These are phyloP conservation scores for Aspergillus arachidicola DNA, from an alignment of 2,329 filamentous ascomycete genomes.

Conservation along the genomic window DNA sequence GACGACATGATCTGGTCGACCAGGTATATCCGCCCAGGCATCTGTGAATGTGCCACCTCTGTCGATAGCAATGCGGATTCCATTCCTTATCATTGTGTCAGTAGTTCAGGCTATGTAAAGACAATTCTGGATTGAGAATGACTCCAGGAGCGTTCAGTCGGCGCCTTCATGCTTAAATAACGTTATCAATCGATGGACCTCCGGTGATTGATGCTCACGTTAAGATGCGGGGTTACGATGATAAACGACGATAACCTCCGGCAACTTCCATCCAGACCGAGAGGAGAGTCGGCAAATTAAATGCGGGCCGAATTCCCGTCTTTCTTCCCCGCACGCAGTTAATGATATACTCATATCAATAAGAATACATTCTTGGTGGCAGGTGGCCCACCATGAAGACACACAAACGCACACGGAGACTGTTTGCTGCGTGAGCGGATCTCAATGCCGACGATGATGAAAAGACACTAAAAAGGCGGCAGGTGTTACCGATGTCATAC, in stretches of 20 bases:
- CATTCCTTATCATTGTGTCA: not conserved
- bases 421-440: not conserved
- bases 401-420: not conserved
- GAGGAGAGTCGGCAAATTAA: not conserved
- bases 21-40: not conserved
- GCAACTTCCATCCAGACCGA: not conserved
- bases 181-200: not conserved
- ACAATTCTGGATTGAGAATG: not conserved
- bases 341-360: not conserved
- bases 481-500: not conserved
- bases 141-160: not conserved
- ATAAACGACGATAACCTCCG: not conserved
- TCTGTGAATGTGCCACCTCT: slow-evolving; percentile 45
- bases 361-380: not conserved
- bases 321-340: not conserved
- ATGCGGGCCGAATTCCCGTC: not conserved
- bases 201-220: not conserved
- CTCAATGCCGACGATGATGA: not conserved
- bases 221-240: not conserved
- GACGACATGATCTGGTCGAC: slow-evolving; percentile 58
- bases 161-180: not conserved
- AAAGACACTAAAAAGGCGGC: not conserved
- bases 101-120: not conserved
- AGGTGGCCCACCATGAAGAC: not conserved
- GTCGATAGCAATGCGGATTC: slow-evolving; percentile 13